phyloP scores from a whole-genome alignment of 2,329 filamentous ascomycete species.

The Ramichloridium luteum region DNA sequence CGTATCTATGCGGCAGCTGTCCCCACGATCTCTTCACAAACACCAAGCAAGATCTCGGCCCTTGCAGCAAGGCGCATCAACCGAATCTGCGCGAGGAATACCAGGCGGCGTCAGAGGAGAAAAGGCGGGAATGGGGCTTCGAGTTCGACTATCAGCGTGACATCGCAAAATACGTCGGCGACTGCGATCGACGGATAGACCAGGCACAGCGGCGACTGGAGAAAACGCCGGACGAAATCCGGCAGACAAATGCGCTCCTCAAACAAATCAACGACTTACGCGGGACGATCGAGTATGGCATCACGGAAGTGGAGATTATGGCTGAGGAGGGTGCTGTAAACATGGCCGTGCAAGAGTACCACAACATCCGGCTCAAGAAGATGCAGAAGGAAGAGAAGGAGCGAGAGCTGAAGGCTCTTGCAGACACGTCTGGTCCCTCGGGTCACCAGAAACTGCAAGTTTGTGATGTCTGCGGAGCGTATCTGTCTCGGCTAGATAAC shows the following conservation, averaged over 20 bases:
- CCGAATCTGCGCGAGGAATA: conserved; percentile 85
- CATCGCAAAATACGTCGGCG: conserved; percentile 91
- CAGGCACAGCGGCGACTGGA: conserved; percentile 78
- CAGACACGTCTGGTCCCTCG: conserved; percentile 81
- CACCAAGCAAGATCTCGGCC: conserved; percentile 92
- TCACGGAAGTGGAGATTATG: conserved; percentile 76
- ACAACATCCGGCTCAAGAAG: conserved; percentile 69
- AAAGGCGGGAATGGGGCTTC: conserved; percentile 72
- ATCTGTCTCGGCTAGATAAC: conserved; percentile 83
- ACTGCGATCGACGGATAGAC: conserved; percentile 91
- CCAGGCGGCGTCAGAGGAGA: conserved; percentile 56
- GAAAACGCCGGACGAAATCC: conserved; percentile 95
- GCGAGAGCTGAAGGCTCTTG: conserved; percentile 76
- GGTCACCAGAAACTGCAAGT: conserved; percentile 98
- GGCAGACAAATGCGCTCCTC: conserved; percentile 81
- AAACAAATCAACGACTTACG: conserved; percentile 75
- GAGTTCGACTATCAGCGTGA: conserved; percentile 96
- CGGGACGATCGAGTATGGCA: conserved; percentile 64
- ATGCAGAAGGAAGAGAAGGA: conserved; percentile 74
- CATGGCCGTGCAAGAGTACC: conserved; percentile 74
- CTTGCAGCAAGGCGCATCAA: conserved; percentile 77
- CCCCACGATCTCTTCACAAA: conserved; percentile 99
- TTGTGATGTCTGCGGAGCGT: conserved; percentile 95
- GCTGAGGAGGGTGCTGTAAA: conserved; percentile 71
- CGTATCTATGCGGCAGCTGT: conserved; percentile 84